These are phyloP conservation scores for Fusarium hainanense DNA, from an alignment of 2,329 filamentous ascomycete genomes.

Conservation along the genomic window DNA sequence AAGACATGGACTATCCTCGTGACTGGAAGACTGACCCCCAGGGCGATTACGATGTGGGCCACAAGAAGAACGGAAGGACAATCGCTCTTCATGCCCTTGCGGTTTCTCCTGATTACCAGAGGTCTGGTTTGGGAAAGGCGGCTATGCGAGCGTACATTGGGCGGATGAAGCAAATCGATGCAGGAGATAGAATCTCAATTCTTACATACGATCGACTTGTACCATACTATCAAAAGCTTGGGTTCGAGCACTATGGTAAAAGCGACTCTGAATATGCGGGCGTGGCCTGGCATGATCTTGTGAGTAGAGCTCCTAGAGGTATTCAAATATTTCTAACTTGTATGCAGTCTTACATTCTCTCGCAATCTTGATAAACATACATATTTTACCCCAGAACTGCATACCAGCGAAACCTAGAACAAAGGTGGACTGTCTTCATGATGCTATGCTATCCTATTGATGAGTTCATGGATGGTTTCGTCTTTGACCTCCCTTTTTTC, in stretches of 20 bases:
- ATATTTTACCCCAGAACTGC: accelerated
- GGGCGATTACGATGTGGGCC: constrained; percentile 31
- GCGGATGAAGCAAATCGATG: constrained; percentile 27
- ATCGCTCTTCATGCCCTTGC: constrained; percentile 48
- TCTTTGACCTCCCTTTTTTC: background rate
- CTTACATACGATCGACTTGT: constrained; percentile 48
- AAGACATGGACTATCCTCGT: constrained; percentile 45
- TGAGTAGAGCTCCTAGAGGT: constrained; percentile 3
- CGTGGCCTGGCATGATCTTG: constrained; percentile 48
- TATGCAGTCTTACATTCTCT: constrained; percentile 15
- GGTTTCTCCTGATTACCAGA: constrained; percentile 42
- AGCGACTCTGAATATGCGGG: constrained; percentile 47
- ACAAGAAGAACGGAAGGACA: constrained; percentile 42
- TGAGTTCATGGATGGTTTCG: accelerated
- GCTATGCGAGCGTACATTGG: constrained; percentile 41
- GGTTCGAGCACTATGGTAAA: constrained; percentile 48
- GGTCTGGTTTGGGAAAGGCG: constrained; percentile 43
- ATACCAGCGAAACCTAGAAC: background rate
- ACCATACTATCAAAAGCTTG: constrained; percentile 47
- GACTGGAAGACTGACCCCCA: constrained; percentile 41
- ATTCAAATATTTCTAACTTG: background rate
- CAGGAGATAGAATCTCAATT: constrained; percentile 45
- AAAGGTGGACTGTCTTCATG: accelerated
- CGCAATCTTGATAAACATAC: background rate
- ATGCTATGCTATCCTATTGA: background rate